phyloP scores from a whole-genome alignment of 2,329 filamentous ascomycete genomes.

The Myrmaecium sp. region DNA sequence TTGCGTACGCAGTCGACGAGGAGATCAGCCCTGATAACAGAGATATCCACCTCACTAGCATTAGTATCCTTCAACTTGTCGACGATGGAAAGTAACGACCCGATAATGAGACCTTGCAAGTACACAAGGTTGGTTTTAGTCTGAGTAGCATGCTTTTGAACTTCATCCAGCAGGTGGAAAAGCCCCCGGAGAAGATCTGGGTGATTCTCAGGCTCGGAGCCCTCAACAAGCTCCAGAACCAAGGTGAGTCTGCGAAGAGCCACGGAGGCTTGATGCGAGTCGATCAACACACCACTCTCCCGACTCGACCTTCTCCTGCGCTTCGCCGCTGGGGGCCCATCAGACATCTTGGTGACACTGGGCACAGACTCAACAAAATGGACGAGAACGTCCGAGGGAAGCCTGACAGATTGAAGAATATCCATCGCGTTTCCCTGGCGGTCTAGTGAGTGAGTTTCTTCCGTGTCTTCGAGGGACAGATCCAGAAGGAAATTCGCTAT shows the following conservation, averaged over 20 bases:
- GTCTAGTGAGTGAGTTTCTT: conserved; percentile 15
- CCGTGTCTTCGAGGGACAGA: conserved; percentile 32
- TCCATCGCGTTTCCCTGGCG: conserved; percentile 46
- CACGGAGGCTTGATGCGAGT: conserved; percentile 47
- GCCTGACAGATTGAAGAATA: conserved; percentile 53
- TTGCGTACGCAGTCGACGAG: conserved; percentile 90
- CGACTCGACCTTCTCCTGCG: conserved; percentile 62
- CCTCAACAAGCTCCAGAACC: conserved; percentile 75
- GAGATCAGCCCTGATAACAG: conserved; percentile 70
- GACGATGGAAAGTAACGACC: conserved; percentile 70
- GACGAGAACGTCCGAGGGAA: conserved; percentile 55
- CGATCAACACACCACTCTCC: no score
- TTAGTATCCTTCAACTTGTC: conserved; percentile 46
- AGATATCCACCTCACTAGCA: conserved; percentile 56
- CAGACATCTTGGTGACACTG: conserved; percentile 53
- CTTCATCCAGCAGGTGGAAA: conserved; percentile 70
- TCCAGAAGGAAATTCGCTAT: conserved; percentile 48
- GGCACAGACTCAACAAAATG: conserved; percentile 60
- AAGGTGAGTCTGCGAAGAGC: conserved; percentile 66
- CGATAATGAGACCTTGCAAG: conserved; percentile 68
- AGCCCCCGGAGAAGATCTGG: conserved; percentile 60
- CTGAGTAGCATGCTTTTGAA: conserved; percentile 69
- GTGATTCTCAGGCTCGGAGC: conserved; percentile 57
- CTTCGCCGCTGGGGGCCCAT: conserved; percentile 58
- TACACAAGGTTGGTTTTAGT: conserved; percentile 80